Base-by-base conservation (phyloP, 352 stramenopile species). In the Pythium aquatile region DNA sequence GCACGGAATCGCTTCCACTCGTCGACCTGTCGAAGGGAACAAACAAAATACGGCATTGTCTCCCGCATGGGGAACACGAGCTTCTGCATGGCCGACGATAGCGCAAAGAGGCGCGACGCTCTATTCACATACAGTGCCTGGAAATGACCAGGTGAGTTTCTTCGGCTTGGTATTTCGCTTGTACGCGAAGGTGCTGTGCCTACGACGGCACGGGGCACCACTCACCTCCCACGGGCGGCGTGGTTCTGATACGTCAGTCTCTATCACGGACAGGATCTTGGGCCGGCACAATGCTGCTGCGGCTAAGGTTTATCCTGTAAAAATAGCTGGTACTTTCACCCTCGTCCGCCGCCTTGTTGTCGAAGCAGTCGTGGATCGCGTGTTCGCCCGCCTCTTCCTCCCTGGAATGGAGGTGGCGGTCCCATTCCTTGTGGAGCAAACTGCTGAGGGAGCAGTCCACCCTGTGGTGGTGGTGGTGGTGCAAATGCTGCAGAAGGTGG, bases 21-120 rank as follows among this genome's bases (percentile, higher is more conserved):
- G 55, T 93, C 83, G 14, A 93, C 66, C 14, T 75, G 63, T 10
- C 82, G 81, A 55, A 93, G 68, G 14, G 79, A 80, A 37, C 79
- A 81, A 61, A 95, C 81, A 55, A 93, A 93, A 47, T 91, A 78
- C n/a, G 85, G 81, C 80, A 93, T 93, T 1, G 82, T 82, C 24
- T 91, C 82, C 26, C 82, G 73, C 74, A 90, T 86, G 6, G 79
- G 69, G 60, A 83, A 87, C 24, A 83, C 73, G 39, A 88, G 73
- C 51, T 82, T 82, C 57, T 87, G 75, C 63, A 75, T 70, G 11
- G 13, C 56, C 1, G 2, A 13, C 3, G 14, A n/a, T 49, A n/a
- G 57, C 33, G 24, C 40, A 7, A 30, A 33, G n/a, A 24, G 5
- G 39, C 39, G 13, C 16, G 8, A 24, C 39, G 39, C 13, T 47